Evolutionary conservation across 2,329 filamentous ascomycete species (phyloP), one percentile per base, ranked within the genome.

Genomic region (Onygena corvina): DNA sequence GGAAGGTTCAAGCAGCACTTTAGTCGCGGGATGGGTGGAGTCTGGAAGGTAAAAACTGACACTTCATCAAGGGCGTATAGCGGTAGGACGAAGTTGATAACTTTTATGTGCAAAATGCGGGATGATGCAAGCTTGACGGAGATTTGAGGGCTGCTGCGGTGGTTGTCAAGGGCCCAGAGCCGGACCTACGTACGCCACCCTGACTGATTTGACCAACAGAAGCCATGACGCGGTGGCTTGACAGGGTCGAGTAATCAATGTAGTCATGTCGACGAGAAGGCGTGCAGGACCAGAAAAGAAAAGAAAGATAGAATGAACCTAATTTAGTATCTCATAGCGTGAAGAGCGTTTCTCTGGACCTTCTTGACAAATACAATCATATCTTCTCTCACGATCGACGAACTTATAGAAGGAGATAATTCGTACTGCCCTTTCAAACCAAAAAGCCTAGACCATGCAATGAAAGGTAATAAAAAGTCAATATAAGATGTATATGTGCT

Each of bases 291-390:
- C 8, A n/a, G 14, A 25, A 40, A 25, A 7, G 20, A 27, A 42
- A 42, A 42, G 27, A 7, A 25, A n/a, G 14, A n/a, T n/a, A n/a
- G n/a, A 42, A 42, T 25, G n/a, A 31, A 31, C 9, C 36, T 7
- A 42, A 25, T n/a, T 25, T 21, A 42, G 11, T 42, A 42, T 16
- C 20, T 42, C 21, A 27, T 42, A n/a, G 21, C 25, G 27, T 23
- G n/a, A 25, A 42, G 21, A 25, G 36, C 36, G n/a, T 42, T 25
- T 42, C 16, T 23, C 36, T 42, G 21, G 20, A 11, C 36, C 27
- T 23, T 42, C 36, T 42, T 42, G 36, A 42, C 36, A 42, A 42
- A 42, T 42, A 42, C 36, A 42, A 25, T 23, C 16, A 20, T n/a
- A 42, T n/a, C 36, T 42, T n/a, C 11, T 5, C 36, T 27, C 21